A percentile compares a stretch with the other conserved stretches of the same genome.
These are phyloP conservation scores for Albugo candida DNA, from an alignment of 352 stramenopile species.

Conservation along the genomic window DNA sequence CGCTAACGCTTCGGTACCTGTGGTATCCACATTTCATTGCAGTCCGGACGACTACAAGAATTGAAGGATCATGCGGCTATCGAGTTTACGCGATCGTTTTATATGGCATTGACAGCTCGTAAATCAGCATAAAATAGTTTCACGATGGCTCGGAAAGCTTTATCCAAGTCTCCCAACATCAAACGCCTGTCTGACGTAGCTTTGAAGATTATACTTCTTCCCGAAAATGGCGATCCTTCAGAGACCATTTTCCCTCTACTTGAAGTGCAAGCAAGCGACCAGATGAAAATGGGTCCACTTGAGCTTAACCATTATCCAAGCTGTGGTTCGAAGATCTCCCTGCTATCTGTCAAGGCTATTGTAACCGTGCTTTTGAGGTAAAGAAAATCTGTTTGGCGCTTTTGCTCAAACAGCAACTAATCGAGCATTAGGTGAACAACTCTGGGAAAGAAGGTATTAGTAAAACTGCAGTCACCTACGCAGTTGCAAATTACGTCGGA, in stretches of 20 bases:
- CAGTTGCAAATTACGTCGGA: constrained; percentile 58
- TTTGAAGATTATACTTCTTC: constrained; percentile 61
- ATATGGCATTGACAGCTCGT: constrained; percentile 46
- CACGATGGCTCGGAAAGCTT: constrained; percentile 44
- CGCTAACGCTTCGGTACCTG: constrained; percentile 70
- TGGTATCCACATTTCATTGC: constrained; percentile 81
- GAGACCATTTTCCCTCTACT: constrained; percentile 66
- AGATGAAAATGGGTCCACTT: constrained; percentile 24
- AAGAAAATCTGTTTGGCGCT: constrained; percentile 71
- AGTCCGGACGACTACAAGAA: constrained; percentile 66
- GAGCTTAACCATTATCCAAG: constrained; percentile 40
- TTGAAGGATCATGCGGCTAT: constrained; percentile 76
- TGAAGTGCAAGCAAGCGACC: constrained; percentile 20
- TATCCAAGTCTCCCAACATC: constrained; percentile 63
- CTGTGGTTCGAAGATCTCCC: constrained; percentile 65
- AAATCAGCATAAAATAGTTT: constrained; percentile 56
- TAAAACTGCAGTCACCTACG: constrained; percentile 53
- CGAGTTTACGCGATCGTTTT: constrained; percentile 71
- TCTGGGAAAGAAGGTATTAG: constrained; percentile 52
- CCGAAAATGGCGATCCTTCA: constrained; percentile 50
- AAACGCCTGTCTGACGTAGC: constrained; percentile 37
- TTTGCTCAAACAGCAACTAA: constrained; percentile 54
- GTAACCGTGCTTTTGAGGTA: constrained; percentile 51
- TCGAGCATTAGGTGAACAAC: constrained; percentile 53
- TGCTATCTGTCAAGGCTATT: constrained; percentile 60